These are phyloP conservation scores for Cladophialophora exuberans DNA, from an alignment of 2,329 filamentous ascomycete species.

Conservation along the genomic window DNA sequence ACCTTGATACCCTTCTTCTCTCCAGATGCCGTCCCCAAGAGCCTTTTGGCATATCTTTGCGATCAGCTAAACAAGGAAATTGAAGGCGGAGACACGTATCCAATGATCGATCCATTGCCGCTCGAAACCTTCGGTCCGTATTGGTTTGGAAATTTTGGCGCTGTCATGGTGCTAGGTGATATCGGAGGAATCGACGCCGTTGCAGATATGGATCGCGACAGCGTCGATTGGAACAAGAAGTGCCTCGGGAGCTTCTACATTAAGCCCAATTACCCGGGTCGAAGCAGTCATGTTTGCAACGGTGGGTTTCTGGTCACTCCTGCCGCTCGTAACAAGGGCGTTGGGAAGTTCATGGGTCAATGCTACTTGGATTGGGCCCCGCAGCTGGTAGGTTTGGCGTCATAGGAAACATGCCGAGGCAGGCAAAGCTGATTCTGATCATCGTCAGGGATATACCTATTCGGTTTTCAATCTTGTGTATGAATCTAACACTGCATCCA, in stretches of 20 bases:
- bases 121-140: constrained; percentile 77
- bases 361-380: constrained; percentile 77
- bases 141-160: constrained; percentile 90
- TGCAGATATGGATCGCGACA: constrained; percentile 53
- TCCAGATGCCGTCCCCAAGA: constrained; percentile 73
- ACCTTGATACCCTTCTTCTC: constrained; percentile 82
- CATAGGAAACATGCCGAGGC: constrained; percentile 1
- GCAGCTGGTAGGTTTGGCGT: constrained; percentile 52
- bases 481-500: constrained; percentile 88
- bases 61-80: constrained; percentile 89
- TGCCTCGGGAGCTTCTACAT: constrained; percentile 92
- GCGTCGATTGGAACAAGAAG: constrained; percentile 74
- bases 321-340: constrained; percentile 72
- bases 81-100: constrained; percentile 88
- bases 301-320: constrained; percentile 75
- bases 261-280: constrained; percentile 89
- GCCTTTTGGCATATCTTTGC: constrained; percentile 75
- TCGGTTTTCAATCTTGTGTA: constrained; percentile 94
- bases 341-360: constrained; percentile 76
- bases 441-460: constrained; percentile 74
- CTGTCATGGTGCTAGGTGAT: constrained; percentile 82
- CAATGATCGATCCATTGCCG: constrained; percentile 77
- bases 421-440: constrained; percentile 36
- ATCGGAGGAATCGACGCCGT: constrained; percentile 65
- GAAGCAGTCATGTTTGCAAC: constrained; percentile 87